Conservation (phyloP, 108 stramenopile species). For the Aurantiochytrium sp. region DNA sequence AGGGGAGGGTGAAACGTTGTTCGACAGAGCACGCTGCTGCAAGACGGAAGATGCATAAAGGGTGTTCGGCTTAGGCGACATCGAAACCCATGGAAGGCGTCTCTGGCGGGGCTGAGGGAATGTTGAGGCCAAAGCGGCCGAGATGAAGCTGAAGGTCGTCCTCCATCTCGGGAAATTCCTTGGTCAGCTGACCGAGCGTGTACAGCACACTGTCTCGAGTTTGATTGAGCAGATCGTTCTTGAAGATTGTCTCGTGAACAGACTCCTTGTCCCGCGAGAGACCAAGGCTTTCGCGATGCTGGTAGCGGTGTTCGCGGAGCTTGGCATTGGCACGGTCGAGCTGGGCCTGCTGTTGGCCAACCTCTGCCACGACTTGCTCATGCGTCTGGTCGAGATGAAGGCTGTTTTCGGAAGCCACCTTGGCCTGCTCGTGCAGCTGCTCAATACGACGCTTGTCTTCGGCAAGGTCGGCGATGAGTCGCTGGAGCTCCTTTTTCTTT, state of each 20-base stretch:
- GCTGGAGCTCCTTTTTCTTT: slow-evolving; percentile 30
- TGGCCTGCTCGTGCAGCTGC: slow-evolving; percentile 33
- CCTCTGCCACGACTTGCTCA: slow-evolving; percentile 9
- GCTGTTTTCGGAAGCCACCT: slow-evolving; percentile 2
- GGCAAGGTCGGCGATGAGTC: slow-evolving; percentile 32
- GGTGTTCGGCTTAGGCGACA: not conserved
- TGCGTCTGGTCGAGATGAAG: slow-evolving; percentile 21
- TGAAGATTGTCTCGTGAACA: slow-evolving; percentile 51
- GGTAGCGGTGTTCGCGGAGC: not conserved
- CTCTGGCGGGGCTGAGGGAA: not conserved
- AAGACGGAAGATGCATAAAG: no score
- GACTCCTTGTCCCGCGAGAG: slow-evolving; percentile 8
- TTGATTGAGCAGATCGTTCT: slow-evolving; percentile 45
- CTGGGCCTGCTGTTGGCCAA: slow-evolving; percentile 15
- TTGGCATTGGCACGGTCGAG: not conserved
- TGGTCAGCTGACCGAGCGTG: slow-evolving; percentile 56
- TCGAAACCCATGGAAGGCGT: not conserved
- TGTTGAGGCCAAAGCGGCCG: slow-evolving; percentile 5
- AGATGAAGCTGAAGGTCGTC: slow-evolving; percentile 32
- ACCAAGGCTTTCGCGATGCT: not conserved
- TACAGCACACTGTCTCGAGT: slow-evolving; percentile 48
- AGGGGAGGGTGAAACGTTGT: no score
- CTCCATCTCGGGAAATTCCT: slow-evolving; percentile 62
- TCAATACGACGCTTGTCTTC: slow-evolving; percentile 28
- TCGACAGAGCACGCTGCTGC: no score